Percentiles rank a stretch among this genome's conserved stretches.
phyloP scores from a whole-genome alignment of 768 basidiomycete species.

The Punctularia strigosozonata region DNA sequence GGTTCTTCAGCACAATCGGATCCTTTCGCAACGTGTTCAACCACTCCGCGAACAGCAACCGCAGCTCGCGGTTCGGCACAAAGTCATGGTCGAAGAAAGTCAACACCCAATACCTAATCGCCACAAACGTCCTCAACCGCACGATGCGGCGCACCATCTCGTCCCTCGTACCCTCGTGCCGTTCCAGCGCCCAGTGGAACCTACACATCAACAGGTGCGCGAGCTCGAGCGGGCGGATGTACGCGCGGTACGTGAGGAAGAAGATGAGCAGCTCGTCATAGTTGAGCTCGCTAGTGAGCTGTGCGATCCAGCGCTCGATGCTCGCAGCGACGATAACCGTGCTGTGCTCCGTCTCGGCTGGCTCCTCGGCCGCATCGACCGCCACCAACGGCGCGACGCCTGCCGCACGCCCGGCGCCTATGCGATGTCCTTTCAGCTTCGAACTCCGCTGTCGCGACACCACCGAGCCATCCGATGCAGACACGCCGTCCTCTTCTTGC shows the following conservation, averaged over 20 bases:
- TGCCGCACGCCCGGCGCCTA: constrained; percentile 3
- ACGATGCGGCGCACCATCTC: constrained; percentile 67
- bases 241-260: constrained; percentile 86
- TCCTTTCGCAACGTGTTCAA: constrained; percentile 67
- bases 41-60: constrained; percentile 66
- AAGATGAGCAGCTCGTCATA: constrained; percentile 84
- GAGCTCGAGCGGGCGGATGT: constrained; percentile 68
- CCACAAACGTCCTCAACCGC: constrained; percentile 81
- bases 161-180: constrained; percentile 39
- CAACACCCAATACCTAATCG: constrained; percentile 81
- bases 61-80: constrained; percentile 65
- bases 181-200: constrained; percentile 79
- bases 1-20: constrained; percentile 52
- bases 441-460: constrained; percentile 24
- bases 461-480: constrained; percentile 25
- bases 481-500: constrained; percentile 20
- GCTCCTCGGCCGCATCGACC: constrained; percentile 19
- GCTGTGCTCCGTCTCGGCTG: no score
- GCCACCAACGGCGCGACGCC: constrained; percentile 7
- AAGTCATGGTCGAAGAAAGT: constrained; percentile 90
- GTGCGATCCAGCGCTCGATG: constrained; percentile 88
- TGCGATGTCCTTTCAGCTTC: constrained; percentile 14
- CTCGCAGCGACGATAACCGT: constrained; percentile 76
- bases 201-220: constrained; percentile 74
- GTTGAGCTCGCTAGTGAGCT: constrained; percentile 76